These are phyloP conservation scores for Mitragyna speciosa DNA, from an alignment of 257 asterid species.

Conservation along the genomic window DNA sequence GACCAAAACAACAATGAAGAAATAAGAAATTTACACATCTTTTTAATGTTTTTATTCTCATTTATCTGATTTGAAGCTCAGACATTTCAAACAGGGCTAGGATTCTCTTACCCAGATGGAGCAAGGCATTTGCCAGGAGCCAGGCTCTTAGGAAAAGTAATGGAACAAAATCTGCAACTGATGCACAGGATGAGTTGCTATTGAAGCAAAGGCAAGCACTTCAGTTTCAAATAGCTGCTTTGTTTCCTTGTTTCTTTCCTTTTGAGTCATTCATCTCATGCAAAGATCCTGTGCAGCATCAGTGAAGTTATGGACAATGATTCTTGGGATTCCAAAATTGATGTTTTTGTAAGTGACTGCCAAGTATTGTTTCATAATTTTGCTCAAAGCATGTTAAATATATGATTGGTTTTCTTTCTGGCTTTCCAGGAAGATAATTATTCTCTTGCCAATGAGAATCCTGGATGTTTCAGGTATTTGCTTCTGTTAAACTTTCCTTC, in stretches of 20 bases:
- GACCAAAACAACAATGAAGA: background rate
- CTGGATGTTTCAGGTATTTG: conserved; percentile 60
- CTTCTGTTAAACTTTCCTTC: conserved; percentile 13
- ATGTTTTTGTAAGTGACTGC: conserved; percentile 49
- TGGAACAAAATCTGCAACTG: conserved; percentile 57
- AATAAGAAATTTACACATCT: background rate
- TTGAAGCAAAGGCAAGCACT: conserved; percentile 82
- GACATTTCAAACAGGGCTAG: conserved; percentile 97
- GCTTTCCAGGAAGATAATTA: conserved; percentile 56
- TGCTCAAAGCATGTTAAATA: conserved; percentile 21
- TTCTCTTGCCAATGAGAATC: conserved; percentile 42
- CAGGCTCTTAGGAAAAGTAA: conserved; percentile 57
- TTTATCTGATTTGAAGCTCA: conserved; percentile 85
- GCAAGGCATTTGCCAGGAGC: conserved; percentile 71
- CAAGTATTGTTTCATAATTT: conserved; percentile 4
- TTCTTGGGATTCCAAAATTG: conserved; percentile 58
- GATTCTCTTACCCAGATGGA: conserved; percentile 70
- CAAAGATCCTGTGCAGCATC: conserved; percentile 62
- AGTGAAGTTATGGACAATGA: conserved; percentile 72
- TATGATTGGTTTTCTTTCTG: conserved; percentile 22
- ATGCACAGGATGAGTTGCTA: conserved; percentile 72
- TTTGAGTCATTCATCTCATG: conserved; percentile 3
- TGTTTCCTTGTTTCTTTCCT: conserved; percentile 10
- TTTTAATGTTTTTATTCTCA: conserved; percentile 38
- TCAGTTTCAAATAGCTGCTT: conserved; percentile 7